phyloP scores from a whole-genome alignment of 106 monocot species.

The Alisma plantagoaquatica region DNA sequence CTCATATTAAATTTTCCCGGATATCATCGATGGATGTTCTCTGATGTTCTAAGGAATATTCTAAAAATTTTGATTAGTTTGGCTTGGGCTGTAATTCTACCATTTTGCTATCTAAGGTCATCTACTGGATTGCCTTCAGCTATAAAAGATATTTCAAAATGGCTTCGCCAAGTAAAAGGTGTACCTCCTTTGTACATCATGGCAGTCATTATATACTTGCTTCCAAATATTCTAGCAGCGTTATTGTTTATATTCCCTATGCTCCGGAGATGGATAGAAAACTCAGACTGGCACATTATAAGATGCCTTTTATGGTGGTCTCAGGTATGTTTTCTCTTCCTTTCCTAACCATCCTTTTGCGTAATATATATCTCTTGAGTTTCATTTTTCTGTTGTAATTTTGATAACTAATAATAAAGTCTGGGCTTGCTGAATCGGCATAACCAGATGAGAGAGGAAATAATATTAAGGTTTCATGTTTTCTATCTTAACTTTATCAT shows the following conservation, averaged over 20 bases:
- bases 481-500: background rate
- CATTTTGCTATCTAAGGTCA: conserved; percentile 56
- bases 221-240: conserved; percentile 68
- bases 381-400: no score
- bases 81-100: conserved; percentile 70
- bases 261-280: conserved; percentile 87
- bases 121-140: conserved; percentile 30
- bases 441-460: no score
- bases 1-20: conserved; percentile 92
- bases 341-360: background rate
- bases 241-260: conserved; percentile 79
- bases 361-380: no score
- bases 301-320: conserved; percentile 97
- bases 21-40: conserved; percentile 77
- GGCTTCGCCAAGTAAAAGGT: conserved; percentile 62
- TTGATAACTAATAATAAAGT: background rate
- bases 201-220: conserved; percentile 71
- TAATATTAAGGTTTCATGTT: background rate
- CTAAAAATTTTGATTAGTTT: conserved; percentile 72
- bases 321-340: conserved; percentile 44
- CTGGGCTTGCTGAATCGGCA: background rate
- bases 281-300: conserved; percentile 86
- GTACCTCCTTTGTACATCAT: conserved; percentile 78
- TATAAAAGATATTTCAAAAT: conserved; percentile 36
- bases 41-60: conserved; percentile 68